Evolutionary conservation across 73 alveolate genomes (phyloP).

Genomic region (Paramecium primaurelia): DNA sequence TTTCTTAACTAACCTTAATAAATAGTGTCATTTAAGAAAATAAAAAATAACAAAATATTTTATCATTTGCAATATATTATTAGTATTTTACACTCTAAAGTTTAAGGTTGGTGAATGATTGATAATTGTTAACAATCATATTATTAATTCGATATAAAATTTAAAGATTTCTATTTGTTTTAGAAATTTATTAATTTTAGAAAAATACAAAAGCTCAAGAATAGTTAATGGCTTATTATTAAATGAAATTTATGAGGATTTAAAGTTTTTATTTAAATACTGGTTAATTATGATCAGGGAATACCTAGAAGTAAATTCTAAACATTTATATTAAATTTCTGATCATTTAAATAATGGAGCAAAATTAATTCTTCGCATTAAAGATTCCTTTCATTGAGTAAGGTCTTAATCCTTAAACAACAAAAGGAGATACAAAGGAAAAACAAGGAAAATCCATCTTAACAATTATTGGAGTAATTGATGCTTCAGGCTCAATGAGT

Average conservation of each 20-base stretch:
- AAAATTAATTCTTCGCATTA: not conserved
- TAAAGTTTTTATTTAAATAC: not conserved
- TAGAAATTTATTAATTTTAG: too few species aligned
- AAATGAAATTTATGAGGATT: not conserved
- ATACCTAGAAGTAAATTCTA: not conserved
- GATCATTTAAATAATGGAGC: not conserved
- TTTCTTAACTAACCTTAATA: too few species aligned
- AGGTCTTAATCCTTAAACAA: not conserved
- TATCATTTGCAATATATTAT: not conserved
- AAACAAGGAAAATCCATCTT: not conserved
- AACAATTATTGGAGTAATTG: constrained; percentile 54
- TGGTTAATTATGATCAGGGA: constrained; percentile 40
- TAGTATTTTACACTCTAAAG: too few species aligned
- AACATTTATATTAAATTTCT: not conserved
- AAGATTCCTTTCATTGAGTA: not conserved
- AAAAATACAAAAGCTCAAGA: not conserved
- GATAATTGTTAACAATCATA: not conserved
- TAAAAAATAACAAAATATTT: too few species aligned
- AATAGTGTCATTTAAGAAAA: too few species aligned
- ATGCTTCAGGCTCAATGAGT: constrained; percentile 63
- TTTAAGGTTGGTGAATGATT: not conserved
- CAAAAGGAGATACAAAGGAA: not conserved
- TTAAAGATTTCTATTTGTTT: not conserved
- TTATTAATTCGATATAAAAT: too few species aligned
- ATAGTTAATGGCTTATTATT: not conserved